Percentiles rank a stretch among this genome's conserved stretches.
Evolutionary conservation across 441 rosid species (phyloP).

Genomic region (Pelargonium citronellum): DNA sequence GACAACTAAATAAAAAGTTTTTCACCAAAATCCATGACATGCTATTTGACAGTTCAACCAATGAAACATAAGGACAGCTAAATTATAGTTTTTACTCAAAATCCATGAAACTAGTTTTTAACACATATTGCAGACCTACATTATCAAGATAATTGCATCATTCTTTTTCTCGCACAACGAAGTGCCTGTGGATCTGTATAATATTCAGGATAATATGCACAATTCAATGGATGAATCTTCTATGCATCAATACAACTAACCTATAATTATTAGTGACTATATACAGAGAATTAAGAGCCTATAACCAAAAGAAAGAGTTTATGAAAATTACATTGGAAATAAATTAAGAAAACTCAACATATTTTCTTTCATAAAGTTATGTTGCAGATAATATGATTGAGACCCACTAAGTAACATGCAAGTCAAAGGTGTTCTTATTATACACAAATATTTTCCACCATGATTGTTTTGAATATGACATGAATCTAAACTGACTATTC

Average conservation of each 20-base stretch:
- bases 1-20: not conserved
- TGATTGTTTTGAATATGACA: not conserved
- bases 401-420: slow-evolving; percentile 2
- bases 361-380: not conserved
- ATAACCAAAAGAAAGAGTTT: not conserved
- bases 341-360: not conserved
- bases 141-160: not conserved
- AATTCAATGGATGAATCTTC: not conserved
- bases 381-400: not conserved
- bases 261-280: not conserved
- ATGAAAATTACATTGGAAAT: not conserved
- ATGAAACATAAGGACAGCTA: not conserved
- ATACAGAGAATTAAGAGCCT: not conserved
- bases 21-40: not conserved
- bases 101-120: not conserved
- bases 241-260: not conserved
- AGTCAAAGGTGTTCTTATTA: not conserved
- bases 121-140: not conserved
- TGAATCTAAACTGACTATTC: not conserved
- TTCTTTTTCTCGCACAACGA: not conserved
- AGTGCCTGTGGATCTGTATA: not conserved
- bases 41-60: not conserved
- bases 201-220: not conserved
- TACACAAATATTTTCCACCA: not conserved
- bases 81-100: not conserved